A percentile compares a stretch with the other conserved stretches of the same genome.
Conservation (phyloP, 805 yeast genomes). For the Brettanomyces bruxellensis region DNA sequence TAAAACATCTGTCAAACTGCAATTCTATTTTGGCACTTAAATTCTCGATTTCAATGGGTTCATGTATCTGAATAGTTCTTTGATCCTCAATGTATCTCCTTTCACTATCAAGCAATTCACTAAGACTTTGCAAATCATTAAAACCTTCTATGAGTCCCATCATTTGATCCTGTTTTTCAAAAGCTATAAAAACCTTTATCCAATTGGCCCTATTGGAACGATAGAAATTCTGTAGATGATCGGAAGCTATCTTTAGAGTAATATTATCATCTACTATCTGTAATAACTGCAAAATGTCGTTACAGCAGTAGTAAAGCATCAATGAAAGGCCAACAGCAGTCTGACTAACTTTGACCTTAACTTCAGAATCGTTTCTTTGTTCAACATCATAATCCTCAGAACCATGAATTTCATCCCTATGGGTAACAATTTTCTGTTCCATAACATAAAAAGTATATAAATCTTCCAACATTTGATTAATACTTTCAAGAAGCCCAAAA, state of each 20-base stretch:
- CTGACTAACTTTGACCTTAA: constrained; percentile 9
- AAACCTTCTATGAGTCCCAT: constrained; percentile 56
- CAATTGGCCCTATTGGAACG: constrained; percentile 32
- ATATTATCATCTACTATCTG: background rate
- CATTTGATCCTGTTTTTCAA: constrained; percentile 44
- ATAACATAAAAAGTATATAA: too few species aligned
- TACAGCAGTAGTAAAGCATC: constrained; percentile 17
- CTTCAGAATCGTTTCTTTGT: background rate
- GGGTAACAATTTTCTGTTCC: too few species aligned
- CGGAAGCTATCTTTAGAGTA: background rate
- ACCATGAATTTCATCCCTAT: too few species aligned
- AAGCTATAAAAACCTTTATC: constrained; percentile 48
- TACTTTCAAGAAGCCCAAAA: constrained; percentile 8
- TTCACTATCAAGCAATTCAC: constrained; percentile 39
- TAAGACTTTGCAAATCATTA: constrained; percentile 56
- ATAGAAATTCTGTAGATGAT: constrained; percentile 5
- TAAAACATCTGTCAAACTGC: constrained; percentile 42
- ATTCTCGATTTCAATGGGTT: constrained; percentile 12
- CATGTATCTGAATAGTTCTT: constrained; percentile 19
- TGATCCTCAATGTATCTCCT: constrained; percentile 23
- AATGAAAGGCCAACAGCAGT: constrained; percentile 13
- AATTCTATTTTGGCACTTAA: constrained; percentile 10
- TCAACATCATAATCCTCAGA: too few species aligned
- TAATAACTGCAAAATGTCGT: constrained; percentile 7
- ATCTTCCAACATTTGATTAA: constrained; percentile 11